A percentile compares a stretch with the other conserved stretches of the same genome.
Evolutionary conservation across 805 yeast genomes (phyloP).

Genomic region (Teunomyces tritomae): DNA sequence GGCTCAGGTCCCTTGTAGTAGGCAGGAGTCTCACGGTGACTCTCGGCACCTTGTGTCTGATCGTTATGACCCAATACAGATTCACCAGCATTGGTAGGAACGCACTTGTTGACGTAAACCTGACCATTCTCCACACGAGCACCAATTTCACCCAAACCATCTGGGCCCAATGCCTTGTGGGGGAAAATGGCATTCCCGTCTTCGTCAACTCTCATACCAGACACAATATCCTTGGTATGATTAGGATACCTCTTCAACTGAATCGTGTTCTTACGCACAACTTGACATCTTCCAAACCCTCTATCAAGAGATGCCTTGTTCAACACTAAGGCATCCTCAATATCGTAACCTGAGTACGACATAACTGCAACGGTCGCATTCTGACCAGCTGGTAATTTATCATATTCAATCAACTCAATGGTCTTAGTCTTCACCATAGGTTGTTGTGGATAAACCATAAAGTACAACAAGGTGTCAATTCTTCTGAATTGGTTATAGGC

Average conservation of each 20-base stretch:
- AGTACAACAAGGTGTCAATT: constrained; percentile 87
- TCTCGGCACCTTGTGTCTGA: constrained; percentile 43
- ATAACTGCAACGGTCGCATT: constrained; percentile 98
- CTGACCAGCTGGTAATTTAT: constrained; percentile 97
- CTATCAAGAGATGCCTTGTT: constrained; percentile 93
- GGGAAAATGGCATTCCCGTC: constrained; percentile 79
- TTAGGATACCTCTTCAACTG: constrained; percentile 88
- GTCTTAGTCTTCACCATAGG: constrained; percentile 99
- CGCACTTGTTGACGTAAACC: constrained; percentile 88
- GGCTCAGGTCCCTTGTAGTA: constrained; percentile 94
- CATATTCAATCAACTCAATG: constrained; percentile 91
- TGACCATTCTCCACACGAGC: constrained; percentile 88
- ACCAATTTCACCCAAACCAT: constrained; percentile 97
- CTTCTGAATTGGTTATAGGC: constrained; percentile 95
- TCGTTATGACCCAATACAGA: constrained; percentile 45
- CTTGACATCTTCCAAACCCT: constrained; percentile 98
- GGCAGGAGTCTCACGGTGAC: constrained; percentile 87
- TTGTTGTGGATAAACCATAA: constrained; percentile 99
- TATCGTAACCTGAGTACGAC: constrained; percentile 99
- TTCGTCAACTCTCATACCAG: constrained; percentile 87
- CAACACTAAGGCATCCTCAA: constrained; percentile 95
- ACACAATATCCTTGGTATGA: constrained; percentile 86
- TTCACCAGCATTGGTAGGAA: constrained; percentile 83
- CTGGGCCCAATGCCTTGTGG: constrained; percentile 85
- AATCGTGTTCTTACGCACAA: constrained; percentile 86